phyloP scores from a whole-genome alignment of 257 asterid genomes.

The Salvia hispanica region DNA sequence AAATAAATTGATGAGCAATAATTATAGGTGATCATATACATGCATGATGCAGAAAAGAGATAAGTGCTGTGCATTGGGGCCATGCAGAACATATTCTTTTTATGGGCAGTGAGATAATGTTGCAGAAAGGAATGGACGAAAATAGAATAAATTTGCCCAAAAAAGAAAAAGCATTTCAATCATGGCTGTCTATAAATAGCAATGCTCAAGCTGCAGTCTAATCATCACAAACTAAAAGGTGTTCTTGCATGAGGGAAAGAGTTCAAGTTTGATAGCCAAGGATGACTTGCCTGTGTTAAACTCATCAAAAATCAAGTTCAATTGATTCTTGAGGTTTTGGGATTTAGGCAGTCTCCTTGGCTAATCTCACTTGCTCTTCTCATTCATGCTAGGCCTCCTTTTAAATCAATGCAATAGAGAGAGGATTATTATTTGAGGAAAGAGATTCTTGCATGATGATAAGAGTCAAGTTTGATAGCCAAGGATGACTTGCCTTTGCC shows the following conservation, averaged over 20 bases:
- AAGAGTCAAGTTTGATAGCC: too few relatives aligned
- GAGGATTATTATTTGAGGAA: too few relatives aligned
- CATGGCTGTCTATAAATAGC: conserved; percentile 37
- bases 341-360: not conserved
- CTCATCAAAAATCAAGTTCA: not conserved
- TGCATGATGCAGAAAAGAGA: not conserved
- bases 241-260: conserved; percentile 43
- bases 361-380: conserved; percentile 37
- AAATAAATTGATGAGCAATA: not conserved
- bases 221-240: not conserved
- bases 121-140: conserved; percentile 29
- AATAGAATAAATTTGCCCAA: conserved; percentile 8
- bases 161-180: not conserved
- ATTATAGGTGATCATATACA: not conserved
- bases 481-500: too few relatives aligned
- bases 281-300: conserved; percentile 48
- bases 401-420: not conserved
- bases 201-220: not conserved
- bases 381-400: conserved; percentile 36
- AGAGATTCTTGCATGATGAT: too few relatives aligned
- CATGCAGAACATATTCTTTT: conserved; percentile 41
- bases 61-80: conserved; percentile 25
- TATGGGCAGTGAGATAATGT: conserved; percentile 35
- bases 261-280: conserved; percentile 48
- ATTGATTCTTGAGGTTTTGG: too few relatives aligned